phyloP scores from a whole-genome alignment of 139 green algal species.

The Closterium sp. region DNA sequence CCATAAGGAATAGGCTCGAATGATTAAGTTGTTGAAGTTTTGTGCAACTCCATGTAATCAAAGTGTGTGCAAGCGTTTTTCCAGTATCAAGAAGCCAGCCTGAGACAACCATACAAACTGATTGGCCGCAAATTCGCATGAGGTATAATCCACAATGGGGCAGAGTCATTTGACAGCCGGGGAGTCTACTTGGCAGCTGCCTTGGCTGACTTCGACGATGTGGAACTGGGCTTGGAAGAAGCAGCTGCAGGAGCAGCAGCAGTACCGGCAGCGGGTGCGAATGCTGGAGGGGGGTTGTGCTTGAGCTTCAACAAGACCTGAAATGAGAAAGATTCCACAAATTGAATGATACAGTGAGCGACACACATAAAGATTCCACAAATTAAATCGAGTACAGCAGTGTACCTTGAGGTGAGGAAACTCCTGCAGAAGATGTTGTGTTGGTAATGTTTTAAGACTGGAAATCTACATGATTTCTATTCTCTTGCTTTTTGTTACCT shows the following conservation, averaged over 20 bases:
- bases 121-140: too few relatives aligned
- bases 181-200: not conserved
- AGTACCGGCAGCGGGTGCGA: not conserved
- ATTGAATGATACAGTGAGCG: not conserved
- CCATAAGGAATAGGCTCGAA: too few relatives aligned
- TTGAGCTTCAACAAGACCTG: conserved; percentile 1
- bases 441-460: too few relatives aligned
- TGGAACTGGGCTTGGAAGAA: not conserved
- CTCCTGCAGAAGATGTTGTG: not conserved
- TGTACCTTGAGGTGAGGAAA: not conserved
- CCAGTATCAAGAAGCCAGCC: too few relatives aligned
- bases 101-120: too few relatives aligned
- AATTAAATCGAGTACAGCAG: not conserved
- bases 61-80: too few relatives aligned
- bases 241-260: not conserved
- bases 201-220: not conserved
- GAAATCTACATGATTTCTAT: too few relatives aligned
- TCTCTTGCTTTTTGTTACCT: too few relatives aligned
- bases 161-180: not conserved
- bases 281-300: not conserved
- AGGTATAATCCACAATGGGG: too few relatives aligned
- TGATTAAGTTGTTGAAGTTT: too few relatives aligned
- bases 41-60: too few relatives aligned
- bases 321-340: not conserved
- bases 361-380: not conserved